phyloP scores from a whole-genome alignment of 768 basidiomycete species.

The Amanita thiersii region DNA sequence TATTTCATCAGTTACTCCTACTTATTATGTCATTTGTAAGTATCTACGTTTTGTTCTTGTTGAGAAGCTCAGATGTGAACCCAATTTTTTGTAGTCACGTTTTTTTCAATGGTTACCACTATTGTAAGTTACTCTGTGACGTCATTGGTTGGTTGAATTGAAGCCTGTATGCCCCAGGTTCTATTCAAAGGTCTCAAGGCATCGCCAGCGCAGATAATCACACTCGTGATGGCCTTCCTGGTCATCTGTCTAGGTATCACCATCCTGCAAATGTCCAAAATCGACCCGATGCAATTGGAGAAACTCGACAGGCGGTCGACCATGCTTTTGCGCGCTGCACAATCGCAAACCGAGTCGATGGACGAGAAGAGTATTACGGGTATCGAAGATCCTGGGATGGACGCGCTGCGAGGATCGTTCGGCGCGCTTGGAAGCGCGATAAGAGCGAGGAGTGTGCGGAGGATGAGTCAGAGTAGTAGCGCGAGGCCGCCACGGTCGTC shows the following conservation, averaged over 20 bases:
- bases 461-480: conserved; percentile 41
- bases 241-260: conserved; percentile 90
- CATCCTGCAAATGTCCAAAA: conserved; percentile 91
- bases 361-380: conserved; percentile 63
- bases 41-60: conserved; percentile 5
- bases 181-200: conserved; percentile 88
- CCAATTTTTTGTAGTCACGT: conserved; percentile 50
- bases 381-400: conserved; percentile 88
- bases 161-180: conserved; percentile 34
- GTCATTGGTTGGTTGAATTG: neutral
- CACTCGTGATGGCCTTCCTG: conserved; percentile 87
- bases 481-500: conserved; percentile 28
- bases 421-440: conserved; percentile 91
- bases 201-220: conserved; percentile 70
- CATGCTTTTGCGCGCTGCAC: conserved; percentile 82
- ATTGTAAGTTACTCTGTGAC: conserved; percentile 39
- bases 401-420: conserved; percentile 84
- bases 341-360: conserved; percentile 53
- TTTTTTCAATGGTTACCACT: conserved; percentile 78
- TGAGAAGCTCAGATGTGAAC: conserved; percentile 11
- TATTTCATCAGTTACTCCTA: conserved; percentile 61
- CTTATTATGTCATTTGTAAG: conserved; percentile 81
- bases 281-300: conserved; percentile 75
- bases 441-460: conserved; percentile 48
- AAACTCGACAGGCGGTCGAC: conserved; percentile 88